phyloP scores from a whole-genome alignment of 1,139 yeast species.

The Debaryomyces singareniensis region DNA sequence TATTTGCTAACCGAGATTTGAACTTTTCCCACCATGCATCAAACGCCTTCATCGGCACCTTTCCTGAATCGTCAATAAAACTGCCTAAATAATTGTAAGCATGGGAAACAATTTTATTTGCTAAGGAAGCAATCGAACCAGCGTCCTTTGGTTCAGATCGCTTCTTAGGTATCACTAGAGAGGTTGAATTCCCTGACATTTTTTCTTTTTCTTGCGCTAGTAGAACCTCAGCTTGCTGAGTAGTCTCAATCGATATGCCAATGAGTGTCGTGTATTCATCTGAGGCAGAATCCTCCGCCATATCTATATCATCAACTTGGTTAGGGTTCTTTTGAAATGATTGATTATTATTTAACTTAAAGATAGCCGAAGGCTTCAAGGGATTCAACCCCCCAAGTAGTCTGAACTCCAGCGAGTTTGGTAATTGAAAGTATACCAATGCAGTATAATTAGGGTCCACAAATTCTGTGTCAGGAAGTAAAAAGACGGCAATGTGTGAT shows the following conservation, averaged over 20 bases:
- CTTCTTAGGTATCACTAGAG: slow-evolving; percentile 15
- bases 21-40: slow-evolving; percentile 97
- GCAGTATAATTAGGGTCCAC: slow-evolving; percentile 74
- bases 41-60: slow-evolving; percentile 81
- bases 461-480: slow-evolving; percentile 59
- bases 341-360: slow-evolving; percentile 54
- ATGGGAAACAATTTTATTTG: slow-evolving; percentile 83
- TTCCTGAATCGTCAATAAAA: slow-evolving; percentile 70
- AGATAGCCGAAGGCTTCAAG: slow-evolving; percentile 85
- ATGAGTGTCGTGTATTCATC: slow-evolving; percentile 44
- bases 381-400: slow-evolving; percentile 72
- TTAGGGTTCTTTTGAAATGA: slow-evolving; percentile 9
- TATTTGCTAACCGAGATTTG: slow-evolving; percentile 62
- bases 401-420: slow-evolving; percentile 60
- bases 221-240: slow-evolving; percentile 48
- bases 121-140: slow-evolving; percentile 45
- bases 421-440: slow-evolving; percentile 81
- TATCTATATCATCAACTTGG: slow-evolving; percentile 19
- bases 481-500: slow-evolving; percentile 69
- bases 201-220: slow-evolving; percentile 32
- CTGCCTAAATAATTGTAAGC: slow-evolving; percentile 89
- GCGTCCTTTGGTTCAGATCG: slow-evolving; percentile 12
- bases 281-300: slow-evolving; percentile 27
- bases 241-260: slow-evolving; percentile 87
- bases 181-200: slow-evolving; percentile 13